These are phyloP conservation scores for Ceratocystis cacaofunesta DNA, from an alignment of 2,329 filamentous ascomycete species.

Conservation along the genomic window DNA sequence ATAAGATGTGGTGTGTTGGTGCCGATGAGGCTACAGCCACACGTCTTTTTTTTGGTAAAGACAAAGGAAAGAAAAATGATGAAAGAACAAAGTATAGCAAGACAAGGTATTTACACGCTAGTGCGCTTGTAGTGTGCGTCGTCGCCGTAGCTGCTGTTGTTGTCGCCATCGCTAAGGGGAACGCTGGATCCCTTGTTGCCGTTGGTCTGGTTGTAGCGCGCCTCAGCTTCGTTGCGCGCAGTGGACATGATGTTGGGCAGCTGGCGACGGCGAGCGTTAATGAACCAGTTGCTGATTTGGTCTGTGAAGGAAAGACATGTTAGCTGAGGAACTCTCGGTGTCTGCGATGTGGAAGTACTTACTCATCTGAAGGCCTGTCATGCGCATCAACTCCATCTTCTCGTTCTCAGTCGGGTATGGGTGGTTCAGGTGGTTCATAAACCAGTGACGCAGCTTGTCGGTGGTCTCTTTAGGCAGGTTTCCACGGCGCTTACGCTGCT, in stretches of 20 bases:
- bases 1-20: not conserved
- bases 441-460: conserved; percentile 67
- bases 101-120: conserved; percentile 27
- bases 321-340: not conserved
- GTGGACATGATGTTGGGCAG: conserved; percentile 42
- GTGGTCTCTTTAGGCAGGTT: conserved; percentile 87
- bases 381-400: conserved; percentile 64
- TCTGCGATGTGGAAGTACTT: conserved; percentile 27
- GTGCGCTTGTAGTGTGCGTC: conserved; percentile 32
- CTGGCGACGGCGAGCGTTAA: conserved; percentile 57
- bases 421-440: conserved; percentile 58
- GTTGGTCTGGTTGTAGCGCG: conserved; percentile 21
- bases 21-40: conserved; percentile 2
- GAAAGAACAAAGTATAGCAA: not conserved
- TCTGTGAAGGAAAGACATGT: conserved; percentile 28
- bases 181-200: conserved; percentile 24
- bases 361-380: conserved; percentile 68
- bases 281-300: conserved; percentile 70
- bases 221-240: conserved; percentile 37
- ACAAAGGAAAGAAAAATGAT: not conserved
- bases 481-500: conserved; percentile 52
- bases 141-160: conserved; percentile 30
- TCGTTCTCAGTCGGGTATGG: conserved; percentile 81
- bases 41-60: not conserved
- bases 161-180: conserved; percentile 34